Conservation (phyloP, 2,329 filamentous ascomycete genomes). For the Colletotrichum eleusines region DNA sequence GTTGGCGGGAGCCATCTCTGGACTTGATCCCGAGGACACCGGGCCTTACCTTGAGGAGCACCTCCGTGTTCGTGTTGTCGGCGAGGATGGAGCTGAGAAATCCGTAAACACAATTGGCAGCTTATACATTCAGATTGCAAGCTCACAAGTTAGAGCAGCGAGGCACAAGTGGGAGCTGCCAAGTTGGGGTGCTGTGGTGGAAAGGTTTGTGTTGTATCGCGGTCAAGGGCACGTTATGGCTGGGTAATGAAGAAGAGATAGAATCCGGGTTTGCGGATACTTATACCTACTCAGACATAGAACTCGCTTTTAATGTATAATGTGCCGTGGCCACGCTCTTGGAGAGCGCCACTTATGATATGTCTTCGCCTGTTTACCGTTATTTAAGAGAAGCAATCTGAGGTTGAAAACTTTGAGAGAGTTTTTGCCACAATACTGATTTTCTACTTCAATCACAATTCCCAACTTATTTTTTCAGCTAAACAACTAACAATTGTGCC, state of each 20-base stretch:
- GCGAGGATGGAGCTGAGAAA: constrained; percentile 47
- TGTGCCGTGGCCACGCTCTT: background rate
- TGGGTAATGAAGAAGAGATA: background rate
- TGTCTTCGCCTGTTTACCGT: background rate
- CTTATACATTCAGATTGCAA: constrained; percentile 53
- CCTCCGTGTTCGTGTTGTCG: constrained; percentile 52
- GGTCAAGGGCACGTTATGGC: background rate
- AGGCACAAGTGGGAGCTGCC: constrained; percentile 51
- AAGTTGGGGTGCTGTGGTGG: constrained; percentile 50
- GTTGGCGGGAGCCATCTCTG: constrained; percentile 50
- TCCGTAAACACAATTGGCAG: constrained; percentile 48
- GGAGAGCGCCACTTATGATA: background rate
- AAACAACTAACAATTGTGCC: too few relatives aligned
- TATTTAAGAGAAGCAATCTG: background rate
- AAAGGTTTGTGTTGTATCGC: constrained; percentile 36
- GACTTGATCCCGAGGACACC: constrained; percentile 53
- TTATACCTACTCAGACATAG: background rate
- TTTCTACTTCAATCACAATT: too few relatives aligned
- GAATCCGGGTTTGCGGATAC: background rate
- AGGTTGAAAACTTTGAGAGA: background rate
- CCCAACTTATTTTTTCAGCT: too few relatives aligned
- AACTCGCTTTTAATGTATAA: constrained; percentile 3
- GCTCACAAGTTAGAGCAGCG: constrained; percentile 53
- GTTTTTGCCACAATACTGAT: background rate
- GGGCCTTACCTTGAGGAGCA: constrained; percentile 56